Evolutionary conservation across 2,329 filamentous ascomycete genomes (phyloP).

Genomic region (Lojkania enalia): DNA sequence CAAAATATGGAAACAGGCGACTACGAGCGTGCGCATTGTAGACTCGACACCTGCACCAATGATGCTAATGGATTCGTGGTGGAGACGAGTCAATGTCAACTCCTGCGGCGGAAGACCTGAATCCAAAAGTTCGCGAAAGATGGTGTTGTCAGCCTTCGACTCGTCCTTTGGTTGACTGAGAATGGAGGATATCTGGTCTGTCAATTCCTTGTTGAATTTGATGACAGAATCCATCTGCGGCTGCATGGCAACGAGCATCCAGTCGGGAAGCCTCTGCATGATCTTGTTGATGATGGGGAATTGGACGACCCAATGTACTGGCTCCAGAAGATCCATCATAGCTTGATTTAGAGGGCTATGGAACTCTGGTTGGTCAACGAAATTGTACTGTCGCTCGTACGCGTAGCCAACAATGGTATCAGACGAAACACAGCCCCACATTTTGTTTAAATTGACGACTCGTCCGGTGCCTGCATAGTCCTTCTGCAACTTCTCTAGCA

Average conservation of each 20-base stretch:
- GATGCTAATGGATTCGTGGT: constrained; percentile 32
- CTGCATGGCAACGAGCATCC: neutral
- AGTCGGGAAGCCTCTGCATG: constrained; percentile 3
- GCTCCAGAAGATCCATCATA: constrained; percentile 1
- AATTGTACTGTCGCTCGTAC: neutral
- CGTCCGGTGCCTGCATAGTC: neutral
- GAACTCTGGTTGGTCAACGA: neutral
- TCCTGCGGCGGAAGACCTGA: constrained; percentile 15
- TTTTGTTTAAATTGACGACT: neutral
- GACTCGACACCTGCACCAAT: constrained; percentile 37
- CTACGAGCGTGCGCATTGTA: constrained; percentile 18
- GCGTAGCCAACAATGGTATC: neutral
- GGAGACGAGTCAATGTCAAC: constrained; percentile 29
- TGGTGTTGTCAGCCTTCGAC: neutral
- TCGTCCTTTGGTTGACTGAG: neutral
- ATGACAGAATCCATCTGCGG: constrained; percentile 4
- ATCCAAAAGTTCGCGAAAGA: constrained; percentile 1
- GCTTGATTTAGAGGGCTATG: neutral
- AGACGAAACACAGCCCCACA: neutral
- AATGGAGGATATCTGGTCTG: neutral
- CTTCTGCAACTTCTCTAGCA: neutral
- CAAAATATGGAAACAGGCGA: neutral
- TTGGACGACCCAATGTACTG: neutral
- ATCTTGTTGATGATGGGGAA: neutral
- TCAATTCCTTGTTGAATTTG: constrained; percentile 1